phyloP scores from a whole-genome alignment of 2,329 filamentous ascomycete species.

The Cordyceps javanica region DNA sequence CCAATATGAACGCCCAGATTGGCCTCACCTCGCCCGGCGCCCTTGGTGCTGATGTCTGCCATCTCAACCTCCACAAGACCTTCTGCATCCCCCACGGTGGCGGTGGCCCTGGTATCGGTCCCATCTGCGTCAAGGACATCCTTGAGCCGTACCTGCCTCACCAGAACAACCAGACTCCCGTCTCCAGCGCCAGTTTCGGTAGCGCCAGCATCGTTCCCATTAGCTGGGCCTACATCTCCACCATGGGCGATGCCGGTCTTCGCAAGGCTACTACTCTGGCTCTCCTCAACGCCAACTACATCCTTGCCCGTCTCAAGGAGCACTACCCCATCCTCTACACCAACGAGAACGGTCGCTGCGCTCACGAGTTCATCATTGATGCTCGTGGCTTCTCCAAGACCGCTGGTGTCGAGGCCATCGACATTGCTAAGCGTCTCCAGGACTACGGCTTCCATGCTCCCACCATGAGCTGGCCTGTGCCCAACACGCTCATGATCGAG shows the following conservation, averaged over 20 bases:
- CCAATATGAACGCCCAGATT: constrained; percentile 98
- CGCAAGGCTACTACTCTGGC: constrained; percentile 88
- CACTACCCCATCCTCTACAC: constrained; percentile 94
- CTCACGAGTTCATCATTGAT: constrained; percentile 96
- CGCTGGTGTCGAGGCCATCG: constrained; percentile 81
- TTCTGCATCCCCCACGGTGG: constrained; percentile 98
- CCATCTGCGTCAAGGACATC: constrained; percentile 84
- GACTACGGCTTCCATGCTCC: constrained; percentile 97
- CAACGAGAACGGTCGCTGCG: constrained; percentile 79
- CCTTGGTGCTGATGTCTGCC: constrained; percentile 94
- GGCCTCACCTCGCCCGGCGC: constrained; percentile 90
- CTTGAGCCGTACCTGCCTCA: constrained; percentile 71
- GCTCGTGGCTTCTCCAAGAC: constrained; percentile 77
- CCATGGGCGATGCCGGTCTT: constrained; percentile 78
- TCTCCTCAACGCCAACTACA: constrained; percentile 95
- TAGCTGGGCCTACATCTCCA: constrained; percentile 89
- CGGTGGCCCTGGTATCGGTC: constrained; percentile 87
- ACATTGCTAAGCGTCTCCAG: constrained; percentile 92
- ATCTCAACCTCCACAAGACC: constrained; percentile 96
- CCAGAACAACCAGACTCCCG: constrained; percentile 26
- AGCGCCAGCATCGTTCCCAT: constrained; percentile 91
- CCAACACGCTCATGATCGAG: constrained; percentile 96
- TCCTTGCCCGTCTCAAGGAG: constrained; percentile 76
- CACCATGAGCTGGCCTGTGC: constrained; percentile 94
- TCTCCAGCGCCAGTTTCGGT: constrained; percentile 79